Evolutionary conservation across 805 yeast genomes (phyloP).

Genomic region (Yamadazyma nakazawae): DNA sequence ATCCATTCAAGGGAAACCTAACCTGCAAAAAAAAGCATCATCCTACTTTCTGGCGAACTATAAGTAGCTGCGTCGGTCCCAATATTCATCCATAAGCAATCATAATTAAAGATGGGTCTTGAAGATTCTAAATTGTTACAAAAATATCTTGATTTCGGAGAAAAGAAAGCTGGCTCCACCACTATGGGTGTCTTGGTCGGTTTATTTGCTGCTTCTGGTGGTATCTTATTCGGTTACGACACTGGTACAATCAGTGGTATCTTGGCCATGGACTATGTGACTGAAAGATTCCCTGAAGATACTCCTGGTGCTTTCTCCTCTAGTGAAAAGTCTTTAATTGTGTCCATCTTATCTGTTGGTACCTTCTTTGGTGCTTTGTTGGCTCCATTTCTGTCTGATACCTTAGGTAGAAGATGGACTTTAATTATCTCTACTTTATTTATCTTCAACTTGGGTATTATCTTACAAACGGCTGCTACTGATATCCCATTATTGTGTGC

Average conservation of each 20-base stretch:
- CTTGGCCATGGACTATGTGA: slow-evolving; percentile 38
- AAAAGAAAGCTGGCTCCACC: slow-evolving; percentile 45
- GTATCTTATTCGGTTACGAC: slow-evolving; percentile 41
- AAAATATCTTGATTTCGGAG: slow-evolving; percentile 42
- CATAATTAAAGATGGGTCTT: slow-evolving; percentile 29
- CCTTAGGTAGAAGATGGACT: slow-evolving; percentile 39
- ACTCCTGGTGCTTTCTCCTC: slow-evolving; percentile 14
- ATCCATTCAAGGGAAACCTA: too few relatives aligned
- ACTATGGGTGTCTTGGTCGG: slow-evolving; percentile 40
- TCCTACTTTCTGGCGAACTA: slow-evolving; percentile 9
- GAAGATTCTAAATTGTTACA: slow-evolving; percentile 28
- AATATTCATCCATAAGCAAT: not conserved
- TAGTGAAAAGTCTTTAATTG: slow-evolving; percentile 24
- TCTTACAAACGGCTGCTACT: slow-evolving; percentile 37
- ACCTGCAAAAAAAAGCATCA: too few relatives aligned
- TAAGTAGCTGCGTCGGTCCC: slow-evolving; percentile 29
- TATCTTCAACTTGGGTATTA: slow-evolving; percentile 36
- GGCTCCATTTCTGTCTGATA: slow-evolving; percentile 37
- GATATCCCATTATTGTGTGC: slow-evolving; percentile 36
- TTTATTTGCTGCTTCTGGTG: slow-evolving; percentile 41
- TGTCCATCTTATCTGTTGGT: slow-evolving; percentile 36
- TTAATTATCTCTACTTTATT: slow-evolving; percentile 31
- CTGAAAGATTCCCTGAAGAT: slow-evolving; percentile 22
- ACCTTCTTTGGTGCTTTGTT: slow-evolving; percentile 39
- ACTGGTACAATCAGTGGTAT: slow-evolving; percentile 44